A percentile compares a stretch with the other conserved stretches of the same genome.
Conservation (phyloP, 1,284 basidiomycete genomes). For the Leccinum insigne region DNA sequence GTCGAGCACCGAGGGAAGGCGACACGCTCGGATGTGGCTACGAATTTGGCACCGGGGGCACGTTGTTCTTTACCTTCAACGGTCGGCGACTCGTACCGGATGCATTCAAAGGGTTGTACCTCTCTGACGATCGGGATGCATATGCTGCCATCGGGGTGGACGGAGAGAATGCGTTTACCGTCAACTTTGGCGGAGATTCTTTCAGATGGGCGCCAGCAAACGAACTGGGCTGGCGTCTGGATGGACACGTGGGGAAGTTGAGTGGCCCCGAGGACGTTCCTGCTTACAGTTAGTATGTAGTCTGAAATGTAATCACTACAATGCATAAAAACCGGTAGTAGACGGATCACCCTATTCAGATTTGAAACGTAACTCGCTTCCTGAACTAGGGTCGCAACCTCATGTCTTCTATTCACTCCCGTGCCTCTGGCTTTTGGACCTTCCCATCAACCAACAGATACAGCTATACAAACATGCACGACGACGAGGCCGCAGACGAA, state of each 20-base stretch:
- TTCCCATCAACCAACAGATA: constrained; percentile 30
- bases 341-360: not conserved
- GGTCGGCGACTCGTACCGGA: constrained; percentile 50
- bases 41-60: constrained; percentile 45
- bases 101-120: constrained; percentile 60
- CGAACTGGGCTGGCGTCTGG: constrained; percentile 36
- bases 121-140: constrained; percentile 51
- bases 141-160: constrained; percentile 65
- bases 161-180: constrained; percentile 52
- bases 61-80: constrained; percentile 68
- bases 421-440: constrained; percentile 49
- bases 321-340: too few relatives aligned
- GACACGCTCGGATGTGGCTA: constrained; percentile 67
- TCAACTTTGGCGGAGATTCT: constrained; percentile 61
- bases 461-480: constrained; percentile 34
- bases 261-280: not conserved
- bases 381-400: not conserved
- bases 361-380: constrained; percentile 13
- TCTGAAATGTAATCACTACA: constrained; percentile 3
- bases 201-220: constrained; percentile 66
- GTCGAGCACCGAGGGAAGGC: constrained; percentile 33
- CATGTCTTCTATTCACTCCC: constrained; percentile 44
- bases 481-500: constrained; percentile 36
- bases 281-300: not conserved
- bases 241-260: constrained; percentile 14